Evolutionary conservation across 495 filamentous ascomycete species (phyloP), one percentile per base, ranked within the genome.

Genomic region (Lasiosphaeria miniovina): DNA sequence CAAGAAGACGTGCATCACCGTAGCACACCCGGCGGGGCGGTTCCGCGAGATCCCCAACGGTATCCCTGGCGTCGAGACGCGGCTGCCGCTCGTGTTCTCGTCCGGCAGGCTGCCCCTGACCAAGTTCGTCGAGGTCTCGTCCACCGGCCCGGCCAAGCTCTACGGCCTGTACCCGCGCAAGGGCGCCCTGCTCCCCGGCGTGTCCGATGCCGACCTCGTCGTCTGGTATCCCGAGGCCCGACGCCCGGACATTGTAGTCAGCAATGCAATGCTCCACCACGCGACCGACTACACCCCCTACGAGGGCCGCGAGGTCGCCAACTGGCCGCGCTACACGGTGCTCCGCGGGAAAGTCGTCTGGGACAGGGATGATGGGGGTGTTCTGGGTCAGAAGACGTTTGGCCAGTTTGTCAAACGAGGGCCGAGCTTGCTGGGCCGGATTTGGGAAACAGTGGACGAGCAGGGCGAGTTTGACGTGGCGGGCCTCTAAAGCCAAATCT

Each of bases 281-380:
- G 74, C 80, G 61, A 77, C 80, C 4, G 84, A 88, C 61, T 85
- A 86, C 61, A 86, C 83, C 33, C 83, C 83, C 1, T 88, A 78
- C 61, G 85, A 87, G 69, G 83, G 83, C 3, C 75, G 76, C 60
- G 66, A 62, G 36, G 64, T 86, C 40, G 70, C 71, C 36, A 82
- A 86, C 48, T 88, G 84, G 84, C 84, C 83, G 15, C 72, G 83
- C 45, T 86, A 82, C 64, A 86, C 83, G 6, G 71, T 87, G 12
- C 61, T 88, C 14, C 73, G 84, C 31, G 84, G 84, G 2, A 69
- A 81, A 58, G 76, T 86, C 3, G 77, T 86, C 4, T 88, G 82
- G 80, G 77, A 80, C 60, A 73, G 75, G 11, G 80, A 84, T 58
- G 68, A 71, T 12, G 80, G 71, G 3, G 81, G 80, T 11, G 55